A percentile compares a stretch with the other conserved stretches of the same genome.
phyloP scores from a whole-genome alignment of 768 basidiomycete genomes.

The Kwoniella pini region DNA sequence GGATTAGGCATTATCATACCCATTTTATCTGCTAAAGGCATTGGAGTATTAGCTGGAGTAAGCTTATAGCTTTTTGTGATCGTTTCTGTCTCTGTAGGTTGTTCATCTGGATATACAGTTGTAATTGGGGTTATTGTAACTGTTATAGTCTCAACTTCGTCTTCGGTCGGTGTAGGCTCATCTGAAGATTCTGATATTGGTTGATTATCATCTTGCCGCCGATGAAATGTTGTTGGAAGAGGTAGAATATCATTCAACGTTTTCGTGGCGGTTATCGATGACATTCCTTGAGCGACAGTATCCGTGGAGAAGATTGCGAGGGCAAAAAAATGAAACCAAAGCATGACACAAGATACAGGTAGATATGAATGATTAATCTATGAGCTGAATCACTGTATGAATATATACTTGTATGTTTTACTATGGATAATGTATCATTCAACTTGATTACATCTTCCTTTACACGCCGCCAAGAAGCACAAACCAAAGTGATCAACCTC shows the following conservation, averaged over 20 bases:
- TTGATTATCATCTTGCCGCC: not conserved
- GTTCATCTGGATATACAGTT: conserved; percentile 12
- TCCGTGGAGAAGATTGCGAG: not conserved
- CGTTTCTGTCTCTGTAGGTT: conserved; percentile 5
- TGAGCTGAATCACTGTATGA: too few relatives aligned
- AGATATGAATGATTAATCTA: too few relatives aligned
- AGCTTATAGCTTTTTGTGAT: conserved; percentile 11
- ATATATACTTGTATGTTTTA: too few relatives aligned
- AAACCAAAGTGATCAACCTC: conserved; percentile 17
- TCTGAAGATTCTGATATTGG: not conserved
- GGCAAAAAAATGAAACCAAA: too few relatives aligned
- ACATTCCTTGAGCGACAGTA: too few relatives aligned
- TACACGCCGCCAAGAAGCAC: not conserved
- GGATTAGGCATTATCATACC: conserved; percentile 55
- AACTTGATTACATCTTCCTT: not conserved
- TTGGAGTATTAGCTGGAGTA: conserved; percentile 23
- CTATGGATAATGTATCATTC: too few relatives aligned
- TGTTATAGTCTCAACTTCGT: conserved; percentile 4
- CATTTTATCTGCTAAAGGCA: conserved; percentile 38
- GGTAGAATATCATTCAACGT: conserved; percentile 25
- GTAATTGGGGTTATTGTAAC: conserved; percentile 12
- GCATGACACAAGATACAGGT: too few relatives aligned
- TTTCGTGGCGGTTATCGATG: not conserved
- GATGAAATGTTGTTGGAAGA: not conserved
- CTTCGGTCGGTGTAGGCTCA: not conserved